Conservation (phyloP, 306 rosid species). For the Gastrolobium bilobum region DNA sequence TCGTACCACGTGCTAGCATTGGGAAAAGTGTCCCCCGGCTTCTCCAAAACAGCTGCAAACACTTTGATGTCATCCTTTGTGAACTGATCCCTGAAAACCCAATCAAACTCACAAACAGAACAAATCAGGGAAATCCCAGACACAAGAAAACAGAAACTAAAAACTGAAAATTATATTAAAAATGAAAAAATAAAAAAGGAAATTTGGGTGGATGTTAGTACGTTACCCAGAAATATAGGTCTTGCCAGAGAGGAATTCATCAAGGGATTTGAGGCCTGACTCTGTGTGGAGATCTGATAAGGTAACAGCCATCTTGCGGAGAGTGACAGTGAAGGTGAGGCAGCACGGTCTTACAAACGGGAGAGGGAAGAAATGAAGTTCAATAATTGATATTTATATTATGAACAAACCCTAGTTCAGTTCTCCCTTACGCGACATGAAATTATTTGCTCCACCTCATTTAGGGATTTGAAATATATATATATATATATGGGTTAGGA, state of each 20-base stretch:
- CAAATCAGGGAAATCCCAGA: not conserved
- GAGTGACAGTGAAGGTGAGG: not conserved
- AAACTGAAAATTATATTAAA: not conserved
- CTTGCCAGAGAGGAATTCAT: constrained; percentile 62
- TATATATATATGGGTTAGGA: too few species aligned
- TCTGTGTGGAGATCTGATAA: constrained; percentile 78
- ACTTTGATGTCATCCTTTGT: constrained; percentile 76
- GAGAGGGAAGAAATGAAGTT: accelerated
- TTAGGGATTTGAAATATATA: too few species aligned
- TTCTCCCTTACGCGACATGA: too few species aligned
- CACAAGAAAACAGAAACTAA: not conserved
- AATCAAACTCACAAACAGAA: not conserved
- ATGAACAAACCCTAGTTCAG: constrained; percentile 44
- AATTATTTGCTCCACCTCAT: too few species aligned
- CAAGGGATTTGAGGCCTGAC: constrained; percentile 70
- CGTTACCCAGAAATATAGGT: constrained; percentile 67
- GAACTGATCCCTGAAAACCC: constrained; percentile 54
- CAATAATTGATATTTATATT: constrained; percentile 28
- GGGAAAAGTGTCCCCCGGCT: constrained; percentile 56
- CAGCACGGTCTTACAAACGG: constrained; percentile 1
- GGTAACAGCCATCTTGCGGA: constrained; percentile 60
- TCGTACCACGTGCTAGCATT: constrained; percentile 68
- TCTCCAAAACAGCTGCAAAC: constrained; percentile 59
- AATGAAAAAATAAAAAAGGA: not conserved
- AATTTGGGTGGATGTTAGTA: not conserved